Evolutionary conservation across 73 alveolate genomes (phyloP), one percentile per base, ranked within the genome.

Genomic region (Paraurostyla sp.): DNA sequence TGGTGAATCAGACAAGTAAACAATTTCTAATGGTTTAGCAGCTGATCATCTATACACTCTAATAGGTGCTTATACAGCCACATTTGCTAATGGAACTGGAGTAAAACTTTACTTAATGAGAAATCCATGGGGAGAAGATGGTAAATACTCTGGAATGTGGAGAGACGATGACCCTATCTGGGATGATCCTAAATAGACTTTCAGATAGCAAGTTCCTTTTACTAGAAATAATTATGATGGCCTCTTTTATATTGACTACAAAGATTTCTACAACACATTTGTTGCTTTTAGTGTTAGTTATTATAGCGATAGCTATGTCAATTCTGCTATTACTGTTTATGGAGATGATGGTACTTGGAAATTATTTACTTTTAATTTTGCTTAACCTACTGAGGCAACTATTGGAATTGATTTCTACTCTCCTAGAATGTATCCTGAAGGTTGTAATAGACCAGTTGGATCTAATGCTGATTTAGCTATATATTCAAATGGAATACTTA

Each of bases 91-190:
- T 63, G 81, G 81, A 7, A 13, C 11, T 7, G 25, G 7, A 6
- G 27, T 18, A 35, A 63, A 63, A 30, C 81, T 63, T 25, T 30
- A 11, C 27, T 63, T 30, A 35, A 32, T 63, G 27, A 63, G 54
- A 35, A 63, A 63, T 35, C 81, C 81, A 23, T 63, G 81, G 81
- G 54, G 54, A 15, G 16, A 15, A 7, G 81, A 63, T 23, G 48
- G 54, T 23, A 15, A n/a, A n/a, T 63, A 63, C 25, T 11, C 7
- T n/a, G 81, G 81, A 63, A 11, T 22, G 9, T 63, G 81, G 81
- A 63, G 27, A 18, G 81, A 63, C 27, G 27, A 16, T 25, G 81
- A 63, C 27, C 48, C 48, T 9, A 63, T 56, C 22, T 56, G 71
- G 71, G 15, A 15, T 56, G 81, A 63, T 63, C 23, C n/a, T 18